A percentile compares a stretch with the other conserved stretches of the same genome.
Evolutionary conservation across 306 rosid species (phyloP).

Genomic region (Prunus mongolica): DNA sequence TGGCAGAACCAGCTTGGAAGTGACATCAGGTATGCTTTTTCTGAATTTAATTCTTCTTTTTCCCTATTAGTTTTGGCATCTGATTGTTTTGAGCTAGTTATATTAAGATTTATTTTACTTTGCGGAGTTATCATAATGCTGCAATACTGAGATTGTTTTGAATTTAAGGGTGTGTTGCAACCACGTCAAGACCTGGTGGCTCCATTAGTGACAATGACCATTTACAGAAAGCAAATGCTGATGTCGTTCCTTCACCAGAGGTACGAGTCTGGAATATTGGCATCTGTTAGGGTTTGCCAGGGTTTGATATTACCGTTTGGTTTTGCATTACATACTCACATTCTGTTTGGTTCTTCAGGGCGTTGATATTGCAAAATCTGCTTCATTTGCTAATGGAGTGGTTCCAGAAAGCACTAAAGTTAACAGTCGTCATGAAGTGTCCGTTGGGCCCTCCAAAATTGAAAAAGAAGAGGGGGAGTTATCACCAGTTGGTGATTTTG

Average conservation of each 20-base stretch:
- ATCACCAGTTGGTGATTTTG: slow-evolving; percentile 80
- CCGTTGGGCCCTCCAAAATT: slow-evolving; percentile 52
- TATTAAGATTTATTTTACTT: slow-evolving; percentile 9
- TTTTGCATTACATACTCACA: not conserved
- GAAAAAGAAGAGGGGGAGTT: slow-evolving; percentile 99
- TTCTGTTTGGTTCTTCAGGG: slow-evolving; percentile 52
- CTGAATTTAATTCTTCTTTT: not conserved
- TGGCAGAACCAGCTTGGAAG: slow-evolving; percentile 51
- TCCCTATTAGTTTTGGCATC: slow-evolving; percentile 11
- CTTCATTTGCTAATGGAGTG: slow-evolving; percentile 47
- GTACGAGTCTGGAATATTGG: slow-evolving; percentile 33
- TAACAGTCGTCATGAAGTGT: slow-evolving; percentile 49
- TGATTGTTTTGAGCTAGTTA: slow-evolving; percentile 6
- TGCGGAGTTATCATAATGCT: slow-evolving; percentile 7
- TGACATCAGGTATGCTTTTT: slow-evolving; percentile 53
- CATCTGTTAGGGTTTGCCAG: slow-evolving; percentile 1
- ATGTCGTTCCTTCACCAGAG: slow-evolving; percentile 46
- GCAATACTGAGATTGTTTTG: slow-evolving; percentile 22
- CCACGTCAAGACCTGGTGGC: slow-evolving; percentile 40
- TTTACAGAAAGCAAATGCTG: slow-evolving; percentile 37
- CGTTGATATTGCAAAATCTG: slow-evolving; percentile 32
- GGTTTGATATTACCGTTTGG: not conserved
- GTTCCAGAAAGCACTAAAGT: slow-evolving; percentile 45
- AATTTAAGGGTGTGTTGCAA: slow-evolving; percentile 46
- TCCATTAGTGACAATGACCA: slow-evolving; percentile 32